Evolutionary conservation across 306 rosid genomes (phyloP).

Genomic region (Astragalus membranaceus): DNA sequence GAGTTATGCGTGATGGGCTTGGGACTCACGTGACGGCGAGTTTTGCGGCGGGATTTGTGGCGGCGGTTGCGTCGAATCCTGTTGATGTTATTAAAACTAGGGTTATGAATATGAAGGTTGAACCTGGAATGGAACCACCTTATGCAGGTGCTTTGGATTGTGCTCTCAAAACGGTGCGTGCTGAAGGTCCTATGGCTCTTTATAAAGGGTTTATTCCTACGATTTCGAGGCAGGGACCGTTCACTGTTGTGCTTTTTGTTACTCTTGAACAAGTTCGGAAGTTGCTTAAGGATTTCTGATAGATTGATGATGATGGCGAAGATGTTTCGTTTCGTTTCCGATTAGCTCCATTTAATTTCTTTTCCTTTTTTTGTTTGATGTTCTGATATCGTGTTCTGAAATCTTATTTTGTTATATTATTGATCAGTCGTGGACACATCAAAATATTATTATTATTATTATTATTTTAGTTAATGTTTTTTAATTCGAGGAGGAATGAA

Average conservation of each 20-base stretch:
- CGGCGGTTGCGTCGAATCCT: constrained; percentile 69
- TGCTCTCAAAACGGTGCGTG: constrained; percentile 54
- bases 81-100: constrained; percentile 73
- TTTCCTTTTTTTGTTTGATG: background rate
- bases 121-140: constrained; percentile 49
- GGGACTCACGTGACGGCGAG: constrained; percentile 84
- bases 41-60: constrained; percentile 71
- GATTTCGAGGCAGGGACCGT: constrained; percentile 78
- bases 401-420: background rate
- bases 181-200: constrained; percentile 69
- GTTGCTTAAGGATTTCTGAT: constrained; percentile 64
- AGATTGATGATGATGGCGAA: constrained; percentile 18
- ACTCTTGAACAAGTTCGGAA: constrained; percentile 75
- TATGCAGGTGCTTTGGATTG: constrained; percentile 70
- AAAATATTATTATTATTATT: background rate
- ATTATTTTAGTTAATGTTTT: background rate
- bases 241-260: constrained; percentile 69
- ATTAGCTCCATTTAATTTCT: background rate
- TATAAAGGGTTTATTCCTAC: constrained; percentile 74
- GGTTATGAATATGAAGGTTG: constrained; percentile 84
- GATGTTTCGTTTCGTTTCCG: background rate
- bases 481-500: background rate
- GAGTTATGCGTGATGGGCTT: constrained; percentile 58
- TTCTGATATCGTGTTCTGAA: background rate
- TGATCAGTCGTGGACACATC: background rate